Base-by-base conservation (phyloP, 2,329 filamentous ascomycete species). In the Lasiodiplodia sp. region DNA sequence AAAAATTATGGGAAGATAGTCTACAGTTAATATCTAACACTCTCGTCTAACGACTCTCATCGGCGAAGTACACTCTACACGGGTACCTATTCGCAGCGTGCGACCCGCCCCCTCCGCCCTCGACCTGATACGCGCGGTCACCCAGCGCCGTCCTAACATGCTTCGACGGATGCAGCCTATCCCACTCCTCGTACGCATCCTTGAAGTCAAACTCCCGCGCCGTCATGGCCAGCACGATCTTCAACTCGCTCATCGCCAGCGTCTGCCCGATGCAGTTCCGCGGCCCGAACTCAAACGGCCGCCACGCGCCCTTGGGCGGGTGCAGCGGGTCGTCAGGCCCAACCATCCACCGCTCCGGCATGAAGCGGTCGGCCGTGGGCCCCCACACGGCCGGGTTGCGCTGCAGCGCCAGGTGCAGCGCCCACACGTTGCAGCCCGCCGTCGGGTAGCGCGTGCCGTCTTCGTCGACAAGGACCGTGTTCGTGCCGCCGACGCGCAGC, bases 191-290 rank as follows among this genome's bases (percentile, higher is more conserved):
- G 25, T 67, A 67, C 16, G 58, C 73, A 70, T 78, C 78, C 72
- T 66, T 73, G 75, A 89, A 82, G 44, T 87, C 84, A 58, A 87
- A 86, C 21, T 83, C 82, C 60, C 85, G 74, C 14, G 84, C 73
- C 0, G 83, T 83, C 74, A 86, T 82, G 3, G 83, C 82, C 34
- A 78, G 63, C 2, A 68, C 71, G 18, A 79, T 69, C 65, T 75
- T 77, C 40, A 82, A 67, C 71, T 82, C 78, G 18, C 75, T 70
- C 69, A 75, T 71, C 1, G 79, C 79, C 25, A 83, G 71, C n/a
- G 75, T 75, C 71, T 80, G 77, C 0, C 80, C 80, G n/a, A 79
- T 73, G 66, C 81, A 83, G 6, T 72, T 73, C 2, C 79, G 71
- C 1, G 77, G 75, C 0, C 82, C 82, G 4, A 74, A 69, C 49